Conservation (phyloP, 1,284 basidiomycete genomes). For the Porodaedalea pini region DNA sequence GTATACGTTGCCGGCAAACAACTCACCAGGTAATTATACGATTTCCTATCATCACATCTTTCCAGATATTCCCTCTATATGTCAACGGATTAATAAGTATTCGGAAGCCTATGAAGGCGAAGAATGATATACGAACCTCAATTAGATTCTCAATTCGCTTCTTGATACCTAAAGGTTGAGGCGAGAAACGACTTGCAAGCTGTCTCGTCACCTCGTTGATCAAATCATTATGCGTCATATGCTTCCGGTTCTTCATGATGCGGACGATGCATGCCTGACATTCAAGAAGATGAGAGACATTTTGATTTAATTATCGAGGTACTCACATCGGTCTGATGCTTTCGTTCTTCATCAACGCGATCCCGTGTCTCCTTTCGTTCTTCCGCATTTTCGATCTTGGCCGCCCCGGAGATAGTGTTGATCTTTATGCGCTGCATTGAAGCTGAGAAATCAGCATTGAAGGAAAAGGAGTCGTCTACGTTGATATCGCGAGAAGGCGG, state of each 20-base stretch:
- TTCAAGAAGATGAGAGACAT: conserved; percentile 15
- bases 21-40: conserved; percentile 22
- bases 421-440: conserved; percentile 93
- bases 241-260: conserved; percentile 96
- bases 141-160: conserved; percentile 93
- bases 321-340: conserved; percentile 84
- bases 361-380: conserved; percentile 91
- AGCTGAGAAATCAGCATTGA: conserved; percentile 81
- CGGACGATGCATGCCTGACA: conserved; percentile 91
- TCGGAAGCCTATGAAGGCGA: not conserved
- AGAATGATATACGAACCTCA: conserved; percentile 58
- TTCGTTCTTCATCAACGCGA: conserved; percentile 90
- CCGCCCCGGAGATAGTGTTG: conserved; percentile 68
- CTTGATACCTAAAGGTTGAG: conserved; percentile 86
- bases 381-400: conserved; percentile 79
- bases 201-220: conserved; percentile 90
- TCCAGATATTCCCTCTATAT: conserved; percentile 19
- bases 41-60: conserved; percentile 20
- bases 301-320: conserved; percentile 4
- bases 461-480: conserved; percentile 78
- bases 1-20: not conserved
- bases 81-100: not conserved
- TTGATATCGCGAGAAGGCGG: conserved; percentile 85
- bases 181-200: conserved; percentile 80
- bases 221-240: conserved; percentile 85